These are phyloP conservation scores for Mycosphaerelloides madeirae DNA, from an alignment of 2,329 filamentous ascomycete species.

Conservation along the genomic window DNA sequence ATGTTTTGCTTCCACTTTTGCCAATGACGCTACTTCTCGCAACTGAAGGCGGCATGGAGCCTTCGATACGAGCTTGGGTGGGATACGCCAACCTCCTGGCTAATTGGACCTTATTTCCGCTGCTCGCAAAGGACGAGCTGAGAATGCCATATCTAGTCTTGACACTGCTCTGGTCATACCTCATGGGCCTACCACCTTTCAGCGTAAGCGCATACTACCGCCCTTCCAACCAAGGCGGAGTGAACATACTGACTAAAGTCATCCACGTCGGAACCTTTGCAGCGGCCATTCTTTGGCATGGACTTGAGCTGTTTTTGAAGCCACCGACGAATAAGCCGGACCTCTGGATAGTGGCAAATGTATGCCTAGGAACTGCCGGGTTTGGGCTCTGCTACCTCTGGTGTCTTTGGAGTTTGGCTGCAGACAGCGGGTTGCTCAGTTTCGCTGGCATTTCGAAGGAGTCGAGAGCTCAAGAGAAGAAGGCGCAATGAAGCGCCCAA, in stretches of 20 bases:
- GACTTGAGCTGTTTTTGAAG: slow-evolving; percentile 61
- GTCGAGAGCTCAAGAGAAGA: slow-evolving; percentile 31
- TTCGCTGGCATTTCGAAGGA: slow-evolving; percentile 13
- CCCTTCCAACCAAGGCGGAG: slow-evolving; percentile 18
- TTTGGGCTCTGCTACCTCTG: slow-evolving; percentile 87
- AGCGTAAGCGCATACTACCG: slow-evolving; percentile 60
- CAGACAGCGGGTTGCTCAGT: slow-evolving; percentile 45
- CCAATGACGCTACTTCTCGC: slow-evolving; percentile 88
- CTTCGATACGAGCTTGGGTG: slow-evolving; percentile 78
- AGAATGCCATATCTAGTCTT: slow-evolving; percentile 79
- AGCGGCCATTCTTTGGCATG: slow-evolving; percentile 76
- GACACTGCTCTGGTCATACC: slow-evolving; percentile 82
- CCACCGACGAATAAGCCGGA: slow-evolving; percentile 79
- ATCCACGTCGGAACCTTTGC: slow-evolving; percentile 73
- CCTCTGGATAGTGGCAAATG: slow-evolving; percentile 89
- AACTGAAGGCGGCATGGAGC: slow-evolving; percentile 69
- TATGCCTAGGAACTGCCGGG: slow-evolving; percentile 75
- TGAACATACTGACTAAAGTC: slow-evolving; percentile 47
- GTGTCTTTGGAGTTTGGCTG: slow-evolving; percentile 69
- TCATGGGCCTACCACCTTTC: slow-evolving; percentile 79
- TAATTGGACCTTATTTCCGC: slow-evolving; percentile 88
- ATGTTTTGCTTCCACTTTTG: slow-evolving; percentile 82
- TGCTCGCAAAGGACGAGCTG: slow-evolving; percentile 80
- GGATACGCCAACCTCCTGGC: slow-evolving; percentile 92
- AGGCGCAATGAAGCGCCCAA: slow-evolving; percentile 33